Percentiles rank a stretch among this genome's conserved stretches.
These are phyloP conservation scores for Theobroma grandiflorum DNA, from an alignment of 441 rosid genomes.

Conservation along the genomic window DNA sequence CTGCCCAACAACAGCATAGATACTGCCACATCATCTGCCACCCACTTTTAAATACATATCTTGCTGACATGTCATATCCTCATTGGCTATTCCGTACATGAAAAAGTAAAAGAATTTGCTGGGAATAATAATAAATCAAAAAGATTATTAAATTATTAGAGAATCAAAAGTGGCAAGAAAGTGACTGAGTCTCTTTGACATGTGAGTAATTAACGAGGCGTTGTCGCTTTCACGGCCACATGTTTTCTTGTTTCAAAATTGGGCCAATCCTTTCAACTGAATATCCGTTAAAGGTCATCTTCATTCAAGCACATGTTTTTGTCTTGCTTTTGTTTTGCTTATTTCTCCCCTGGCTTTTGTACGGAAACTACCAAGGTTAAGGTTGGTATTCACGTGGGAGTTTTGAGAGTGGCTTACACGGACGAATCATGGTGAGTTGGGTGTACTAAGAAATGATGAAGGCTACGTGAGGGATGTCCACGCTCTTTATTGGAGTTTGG, in stretches of 20 bases:
- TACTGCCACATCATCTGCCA: constrained; percentile 12
- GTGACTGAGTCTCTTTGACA: constrained; percentile 20
- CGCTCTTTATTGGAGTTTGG: neutral
- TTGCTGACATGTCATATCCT: neutral
- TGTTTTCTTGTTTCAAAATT: constrained; percentile 23
- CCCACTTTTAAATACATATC: neutral
- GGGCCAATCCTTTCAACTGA: constrained; percentile 27
- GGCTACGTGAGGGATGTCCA: neutral
- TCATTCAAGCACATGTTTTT: neutral
- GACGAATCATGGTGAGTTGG: neutral
- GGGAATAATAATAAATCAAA: neutral
- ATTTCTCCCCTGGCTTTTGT: neutral
- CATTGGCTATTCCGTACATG: neutral
- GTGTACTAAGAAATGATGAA: neutral
- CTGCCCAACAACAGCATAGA: neutral
- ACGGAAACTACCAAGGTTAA: neutral
- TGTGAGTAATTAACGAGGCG: constrained; percentile 18
- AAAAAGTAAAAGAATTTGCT: neutral
- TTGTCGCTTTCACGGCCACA: constrained; percentile 22
- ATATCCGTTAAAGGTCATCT: constrained; percentile 12
- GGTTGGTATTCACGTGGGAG: neutral
- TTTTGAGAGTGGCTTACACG: neutral
- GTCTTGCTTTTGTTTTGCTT: neutral
- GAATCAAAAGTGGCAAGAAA: neutral
- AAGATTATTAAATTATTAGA: neutral